A percentile compares a stretch with the other conserved stretches of the same genome.
Conservation (phyloP, 306 rosid species). For the Senna siamea region DNA sequence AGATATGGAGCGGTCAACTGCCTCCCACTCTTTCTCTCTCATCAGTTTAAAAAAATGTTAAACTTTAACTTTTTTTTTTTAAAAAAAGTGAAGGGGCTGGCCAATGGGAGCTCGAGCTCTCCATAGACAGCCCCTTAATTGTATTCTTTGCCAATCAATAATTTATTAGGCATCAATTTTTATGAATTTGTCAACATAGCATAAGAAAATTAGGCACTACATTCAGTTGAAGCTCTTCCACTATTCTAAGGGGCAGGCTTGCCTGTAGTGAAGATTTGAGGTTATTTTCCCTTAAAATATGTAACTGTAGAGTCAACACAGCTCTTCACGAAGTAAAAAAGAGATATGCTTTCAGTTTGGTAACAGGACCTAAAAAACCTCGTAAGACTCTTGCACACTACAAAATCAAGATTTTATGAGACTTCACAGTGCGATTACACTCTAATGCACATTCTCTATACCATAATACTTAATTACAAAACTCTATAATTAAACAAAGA, state of each 20-base stretch:
- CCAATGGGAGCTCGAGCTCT: too few relatives aligned
- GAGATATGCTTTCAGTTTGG: neutral
- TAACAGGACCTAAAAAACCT: neutral
- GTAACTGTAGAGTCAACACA: neutral
- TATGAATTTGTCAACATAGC: neutral
- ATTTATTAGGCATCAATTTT: neutral
- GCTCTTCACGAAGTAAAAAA: neutral
- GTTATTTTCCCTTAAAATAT: slow-evolving; percentile 1
- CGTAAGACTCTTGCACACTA: neutral
- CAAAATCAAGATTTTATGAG: slow-evolving; percentile 6
- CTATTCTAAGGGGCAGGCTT: slow-evolving; percentile 17
- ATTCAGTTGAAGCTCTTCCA: slow-evolving; percentile 12
- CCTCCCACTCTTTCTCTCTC: too few relatives aligned
- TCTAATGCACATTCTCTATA: slow-evolving; percentile 1
- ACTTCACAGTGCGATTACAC: slow-evolving; percentile 2
- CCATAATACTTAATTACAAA: too few relatives aligned
- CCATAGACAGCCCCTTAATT: too few relatives aligned
- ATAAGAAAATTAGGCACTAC: slow-evolving; percentile 5
- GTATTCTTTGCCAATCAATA: slow-evolving; percentile 14
- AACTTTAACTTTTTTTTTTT: too few relatives aligned
- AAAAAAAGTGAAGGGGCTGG: too few relatives aligned
- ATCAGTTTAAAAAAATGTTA: too few relatives aligned
- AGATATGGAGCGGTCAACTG: too few relatives aligned
- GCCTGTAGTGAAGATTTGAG: neutral
- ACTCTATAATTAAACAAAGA: neutral